phyloP scores from a whole-genome alignment of 495 filamentous ascomycete species.

The Penicillium maclennaniae region DNA sequence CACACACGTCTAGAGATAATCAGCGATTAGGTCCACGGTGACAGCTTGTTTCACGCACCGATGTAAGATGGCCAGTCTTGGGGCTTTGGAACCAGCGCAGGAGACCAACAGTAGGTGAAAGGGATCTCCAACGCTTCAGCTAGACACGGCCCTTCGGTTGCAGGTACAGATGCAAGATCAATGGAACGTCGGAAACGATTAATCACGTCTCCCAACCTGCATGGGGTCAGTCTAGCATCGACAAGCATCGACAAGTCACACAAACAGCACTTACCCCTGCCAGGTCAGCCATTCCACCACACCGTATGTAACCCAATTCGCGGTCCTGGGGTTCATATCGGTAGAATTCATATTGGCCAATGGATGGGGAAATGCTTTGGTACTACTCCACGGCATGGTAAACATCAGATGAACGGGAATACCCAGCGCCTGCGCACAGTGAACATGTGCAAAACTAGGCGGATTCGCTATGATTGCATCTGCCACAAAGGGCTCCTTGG shows the following conservation, averaged over 20 bases:
- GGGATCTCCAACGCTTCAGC: constrained; percentile 49
- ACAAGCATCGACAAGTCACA: too few relatives aligned
- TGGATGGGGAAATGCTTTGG: constrained; percentile 54
- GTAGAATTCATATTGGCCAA: constrained; percentile 51
- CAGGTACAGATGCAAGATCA: constrained; percentile 48
- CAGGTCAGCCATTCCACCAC: constrained; percentile 64
- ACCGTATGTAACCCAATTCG: constrained; percentile 57
- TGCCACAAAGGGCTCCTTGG: constrained; percentile 52
- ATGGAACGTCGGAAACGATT: constrained; percentile 53
- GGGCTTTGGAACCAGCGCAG: constrained; percentile 58
- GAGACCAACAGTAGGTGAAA: constrained; percentile 64
- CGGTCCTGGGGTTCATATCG: constrained; percentile 39
- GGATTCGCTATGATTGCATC: constrained; percentile 68
- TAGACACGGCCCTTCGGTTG: constrained; percentile 32
- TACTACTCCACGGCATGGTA: constrained; percentile 59
- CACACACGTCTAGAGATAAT: constrained; percentile 43
- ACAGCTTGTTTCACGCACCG: constrained; percentile 21
- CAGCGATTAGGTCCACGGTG: not conserved
- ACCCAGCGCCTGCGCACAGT: constrained; percentile 57
- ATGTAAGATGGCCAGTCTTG: constrained; percentile 58
- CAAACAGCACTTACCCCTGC: constrained; percentile 49
- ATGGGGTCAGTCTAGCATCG: constrained; percentile 8
- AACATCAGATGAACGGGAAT: constrained; percentile 66
- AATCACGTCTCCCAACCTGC: constrained; percentile 55
- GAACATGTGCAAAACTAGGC: constrained; percentile 62